Evolutionary conservation across 2,329 filamentous ascomycete genomes (phyloP), one percentile per base, ranked within the genome.

Genomic region (Fusarium goolgardi): DNA sequence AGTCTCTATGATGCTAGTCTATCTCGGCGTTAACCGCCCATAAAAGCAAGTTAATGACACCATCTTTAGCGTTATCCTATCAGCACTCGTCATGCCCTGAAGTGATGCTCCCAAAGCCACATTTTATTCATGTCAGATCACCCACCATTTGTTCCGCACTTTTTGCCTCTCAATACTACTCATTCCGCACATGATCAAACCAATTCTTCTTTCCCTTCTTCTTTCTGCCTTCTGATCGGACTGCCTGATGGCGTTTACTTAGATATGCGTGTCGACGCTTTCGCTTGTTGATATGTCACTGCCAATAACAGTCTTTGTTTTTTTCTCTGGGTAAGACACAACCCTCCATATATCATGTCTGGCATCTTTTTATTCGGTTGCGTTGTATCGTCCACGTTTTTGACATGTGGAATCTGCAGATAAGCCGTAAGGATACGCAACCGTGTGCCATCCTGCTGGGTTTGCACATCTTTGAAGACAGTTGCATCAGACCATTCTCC

Each of bases 161-260:
- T 25, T 55, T 69, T 41, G 52, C 65, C 65, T 46, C 40, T 12
- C 16, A 18, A 20, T 4, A 23, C 29, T 51, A 35, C 29, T 6
- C 12, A 32, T 65, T 69, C 65, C 65, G 59, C 65, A n/a, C 47
- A 69, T 37, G 27, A 39, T 51, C 39, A 56, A 32, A 54, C 35
- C 34, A 27, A 5, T 23, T 41, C 45, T 47, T 47, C 32, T 51
- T 23, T 47, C 34, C 46, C 55, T 59, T 57, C 40, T 47, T 69
- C 29, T 31, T 72, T 72, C 67, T 32, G 7, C 44, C 59, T 72
- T 72, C 70, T 62, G 54, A 56, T 55, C 60, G 68, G 68, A 5
- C 52, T 63, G 68, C 51, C 45, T 63, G 70, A 62, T 71, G 65
- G 68, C 68, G 52, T 43, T 12, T 18, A 21, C 10, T 10, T 39